phyloP scores from a whole-genome alignment of 23 red algal genomes.

The Pyropia yezoensis region DNA sequence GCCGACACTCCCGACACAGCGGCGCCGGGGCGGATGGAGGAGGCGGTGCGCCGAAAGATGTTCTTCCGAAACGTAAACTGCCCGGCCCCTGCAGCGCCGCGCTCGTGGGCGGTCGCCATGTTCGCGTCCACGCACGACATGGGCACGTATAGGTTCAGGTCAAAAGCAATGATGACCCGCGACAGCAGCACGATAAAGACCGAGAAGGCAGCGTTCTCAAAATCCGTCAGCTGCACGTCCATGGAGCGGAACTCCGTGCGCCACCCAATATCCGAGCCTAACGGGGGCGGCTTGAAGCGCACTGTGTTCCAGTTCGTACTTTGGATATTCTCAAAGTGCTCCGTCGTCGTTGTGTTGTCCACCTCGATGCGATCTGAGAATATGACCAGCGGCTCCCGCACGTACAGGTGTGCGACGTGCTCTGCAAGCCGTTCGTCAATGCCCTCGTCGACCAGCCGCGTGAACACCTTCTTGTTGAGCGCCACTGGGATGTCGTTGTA shows the following conservation, averaged over 20 bases:
- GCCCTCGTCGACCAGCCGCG: slow-evolving; percentile 39
- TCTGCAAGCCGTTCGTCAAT: slow-evolving; percentile 85
- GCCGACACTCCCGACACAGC: too few species aligned
- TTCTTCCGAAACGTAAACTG: slow-evolving; percentile 87
- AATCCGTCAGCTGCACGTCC: slow-evolving; percentile 96
- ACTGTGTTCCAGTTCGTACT: slow-evolving; percentile 99
- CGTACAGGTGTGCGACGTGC: slow-evolving; percentile 93
- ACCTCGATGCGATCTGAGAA: slow-evolving; percentile 64
- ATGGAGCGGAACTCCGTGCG: slow-evolving; percentile 81
- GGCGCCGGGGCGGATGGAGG: not conserved
- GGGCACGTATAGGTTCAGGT: slow-evolving; percentile 97
- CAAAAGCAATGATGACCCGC: slow-evolving; percentile 89
- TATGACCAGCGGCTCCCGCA: slow-evolving; percentile 91
- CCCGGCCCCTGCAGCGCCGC: slow-evolving; percentile 32
- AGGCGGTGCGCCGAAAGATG: slow-evolving; percentile 48
- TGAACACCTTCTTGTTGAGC: slow-evolving; percentile 57
- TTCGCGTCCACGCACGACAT: slow-evolving; percentile 87
- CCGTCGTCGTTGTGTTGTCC: slow-evolving; percentile 48
- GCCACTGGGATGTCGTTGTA: slow-evolving; percentile 88
- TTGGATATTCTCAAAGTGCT: slow-evolving; percentile 99
- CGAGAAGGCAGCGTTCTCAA: slow-evolving; percentile 97
- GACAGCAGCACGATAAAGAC: slow-evolving; percentile 95
- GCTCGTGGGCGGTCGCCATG: slow-evolving; percentile 69
- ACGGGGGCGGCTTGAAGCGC: slow-evolving; percentile 87
- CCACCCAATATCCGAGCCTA: slow-evolving; percentile 70